phyloP scores from a whole-genome alignment of 495 filamentous ascomycete species.

The Schizothecium vesticola region DNA sequence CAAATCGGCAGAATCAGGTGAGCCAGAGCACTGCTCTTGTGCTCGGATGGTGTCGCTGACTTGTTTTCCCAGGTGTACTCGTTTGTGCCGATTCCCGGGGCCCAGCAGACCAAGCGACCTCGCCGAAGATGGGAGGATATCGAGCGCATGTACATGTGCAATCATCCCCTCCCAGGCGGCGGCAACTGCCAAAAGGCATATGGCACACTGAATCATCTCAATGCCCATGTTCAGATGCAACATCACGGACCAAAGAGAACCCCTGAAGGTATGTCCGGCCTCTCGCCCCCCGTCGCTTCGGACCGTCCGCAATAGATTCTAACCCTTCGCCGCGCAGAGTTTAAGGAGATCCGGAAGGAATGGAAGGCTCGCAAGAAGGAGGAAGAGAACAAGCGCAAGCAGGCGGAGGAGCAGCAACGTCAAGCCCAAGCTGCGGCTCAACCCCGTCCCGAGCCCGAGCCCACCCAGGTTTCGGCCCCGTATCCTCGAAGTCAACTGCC shows the following conservation, averaged over 20 bases:
- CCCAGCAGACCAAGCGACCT: constrained; percentile 95
- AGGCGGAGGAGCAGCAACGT: constrained; percentile 80
- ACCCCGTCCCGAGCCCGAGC: constrained; percentile 49
- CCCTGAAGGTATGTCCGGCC: constrained; percentile 75
- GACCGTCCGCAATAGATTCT: background rate
- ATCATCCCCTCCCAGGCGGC: constrained; percentile 54
- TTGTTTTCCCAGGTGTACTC: constrained; percentile 71
- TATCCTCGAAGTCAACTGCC: constrained; percentile 55
- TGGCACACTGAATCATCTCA: constrained; percentile 91
- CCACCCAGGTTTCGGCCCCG: constrained; percentile 52
- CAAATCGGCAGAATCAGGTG: constrained; percentile 68
- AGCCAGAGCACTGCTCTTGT: constrained; percentile 29
- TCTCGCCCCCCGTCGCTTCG: constrained; percentile 5
- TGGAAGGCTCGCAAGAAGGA: constrained; percentile 99
- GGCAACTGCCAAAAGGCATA: constrained; percentile 98
- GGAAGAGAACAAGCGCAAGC: constrained; percentile 85
- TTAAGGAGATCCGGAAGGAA: constrained; percentile 98
- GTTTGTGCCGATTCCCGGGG: constrained; percentile 95
- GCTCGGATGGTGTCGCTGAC: constrained; percentile 10
- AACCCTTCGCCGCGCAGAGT: constrained; percentile 55
- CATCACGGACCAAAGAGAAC: constrained; percentile 88
- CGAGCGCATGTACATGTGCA: constrained; percentile 98
- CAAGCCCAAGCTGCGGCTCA: constrained; percentile 46
- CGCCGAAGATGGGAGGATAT: constrained; percentile 96
- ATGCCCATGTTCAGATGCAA: constrained; percentile 98